Base-by-base conservation (phyloP, 108 stramenopile genomes). In the Cyclotella baltica region DNA sequence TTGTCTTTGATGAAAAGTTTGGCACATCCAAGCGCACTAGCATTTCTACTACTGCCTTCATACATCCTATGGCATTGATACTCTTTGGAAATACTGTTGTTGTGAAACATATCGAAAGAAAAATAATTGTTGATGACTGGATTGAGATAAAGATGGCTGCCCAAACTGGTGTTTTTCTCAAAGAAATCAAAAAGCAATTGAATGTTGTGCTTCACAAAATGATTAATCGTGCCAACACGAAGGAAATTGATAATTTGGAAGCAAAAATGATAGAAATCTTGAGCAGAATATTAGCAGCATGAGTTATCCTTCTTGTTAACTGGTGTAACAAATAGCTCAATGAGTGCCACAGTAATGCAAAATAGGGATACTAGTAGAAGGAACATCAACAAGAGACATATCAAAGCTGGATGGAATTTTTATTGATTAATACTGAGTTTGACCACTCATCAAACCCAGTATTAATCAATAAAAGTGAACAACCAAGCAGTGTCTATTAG, bases 1-100 rank as follows among this genome's bases (percentile, higher is more conserved):
- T 92, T 28, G 83, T 81, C 0, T 95, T 88, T 59, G 78, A 90
- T 55, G 94, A 92, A 78, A 92, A 93, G 47, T 90, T 95, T 84
- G 90, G 83, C n/a, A 88, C 88, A 11, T 56, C 79, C 4, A 57
- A 81, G 47, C 83, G 88, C 5, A 86, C 87, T 11, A 83, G 70
- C 30, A 66, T 94, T 0, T 80, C 89, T 15, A 86, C 89, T 16
- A 92, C 93, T 18, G 43, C 69, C 58, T 83, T 90, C 57, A 76
- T 89, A 31, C 77, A 92, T 72, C 90, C 94, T 31, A 62, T 90
- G 30, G 72, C 83, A 0, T 33, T 95, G 25, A 34, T 92, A 23
- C 70, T 95, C 18, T 91, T 95, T 65, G 94, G 94, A 30, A 81
- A 85, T 0, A 31, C 64, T 0, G 52, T 91, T 19, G 72, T 81